phyloP scores from a whole-genome alignment of 2,329 filamentous ascomycete species.

The Arthrobotrys musiformis region DNA sequence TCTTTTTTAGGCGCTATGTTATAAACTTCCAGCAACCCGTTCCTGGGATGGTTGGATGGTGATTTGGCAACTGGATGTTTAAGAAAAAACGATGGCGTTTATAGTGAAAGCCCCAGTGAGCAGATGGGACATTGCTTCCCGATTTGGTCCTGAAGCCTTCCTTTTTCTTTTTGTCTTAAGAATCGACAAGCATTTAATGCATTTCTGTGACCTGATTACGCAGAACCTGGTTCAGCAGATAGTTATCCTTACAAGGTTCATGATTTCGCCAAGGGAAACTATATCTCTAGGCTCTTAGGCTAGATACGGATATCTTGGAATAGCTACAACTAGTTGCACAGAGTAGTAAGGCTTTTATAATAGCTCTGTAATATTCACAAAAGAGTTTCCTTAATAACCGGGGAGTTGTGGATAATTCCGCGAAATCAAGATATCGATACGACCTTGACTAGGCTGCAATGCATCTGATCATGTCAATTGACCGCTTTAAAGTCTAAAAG shows the following conservation, averaged over 20 bases:
- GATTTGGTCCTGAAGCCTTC: neutral
- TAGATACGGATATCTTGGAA: constrained; percentile 37
- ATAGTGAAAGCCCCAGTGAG: constrained; percentile 1
- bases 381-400: constrained; percentile 33
- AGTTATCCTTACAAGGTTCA: constrained; percentile 10
- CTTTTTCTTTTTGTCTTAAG: neutral
- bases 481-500: neutral
- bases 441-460: constrained; percentile 32
- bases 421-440: constrained; percentile 38
- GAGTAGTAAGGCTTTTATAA: constrained; percentile 16
- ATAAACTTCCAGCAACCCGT: neutral
- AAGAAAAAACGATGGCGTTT: constrained; percentile 16
- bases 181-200: constrained; percentile 18
- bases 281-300: constrained; percentile 14
- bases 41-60: neutral
- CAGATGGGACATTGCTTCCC: constrained; percentile 3
- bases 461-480: constrained; percentile 36
- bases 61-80: constrained; percentile 7
- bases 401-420: constrained; percentile 40
- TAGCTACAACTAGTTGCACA: constrained; percentile 12
- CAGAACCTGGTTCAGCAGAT: constrained; percentile 25
- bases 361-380: constrained; percentile 15
- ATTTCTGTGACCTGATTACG: constrained; percentile 16
- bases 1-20: constrained; percentile 17
- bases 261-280: constrained; percentile 1